Evolutionary conservation across 2,329 filamentous ascomycete species (phyloP), one percentile per base, ranked within the genome.

Genomic region (Amesomyces nigricolor): DNA sequence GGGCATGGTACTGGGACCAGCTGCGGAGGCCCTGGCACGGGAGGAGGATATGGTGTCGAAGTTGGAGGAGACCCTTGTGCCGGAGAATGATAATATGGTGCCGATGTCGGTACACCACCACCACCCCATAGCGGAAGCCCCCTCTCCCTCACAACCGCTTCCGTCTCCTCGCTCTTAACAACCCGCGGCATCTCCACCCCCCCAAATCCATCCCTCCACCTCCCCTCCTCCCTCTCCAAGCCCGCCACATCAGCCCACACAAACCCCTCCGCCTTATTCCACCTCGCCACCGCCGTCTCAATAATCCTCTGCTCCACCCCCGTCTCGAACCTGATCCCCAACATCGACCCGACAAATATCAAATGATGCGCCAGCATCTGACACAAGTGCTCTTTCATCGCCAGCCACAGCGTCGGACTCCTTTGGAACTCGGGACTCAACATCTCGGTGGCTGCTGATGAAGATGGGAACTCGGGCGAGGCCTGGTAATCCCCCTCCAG

Each of bases 331-430:
- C 64, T 66, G 56, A 69, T 67, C 5, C 65, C 66, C 9, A 69
- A 51, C 38, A 62, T 64, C 2, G 63, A 66, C 1, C 63, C 66
- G 8, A 69, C 50, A 32, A 65, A 68, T 8, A 68, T 66, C 19
- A 68, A 49, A 42, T 69, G 64, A 43, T 68, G 66, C 3, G 66
- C 66, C 7, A 69, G 60, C 65, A 66, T 69, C 60, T 68, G 66
- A 17, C 65, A 64, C 35, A 69, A 59, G 44, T 68, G 66, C 48
- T 68, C 66, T 55, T 67, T 67, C 64, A 68, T 68, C 29, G 65
- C 62, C 16, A 69, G 47, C 66, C 66, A 68, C 22, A 68, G 60
- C 5, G 66, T 68, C 37, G 67, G 67, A 54, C 66, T 69, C 45
- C 65, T 62, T 11, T 63, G 66, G 45, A 67, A 63, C 50, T 66